Percentiles rank a stretch among this genome's conserved stretches.
Conservation (phyloP, 139 green algal genomes). For the Chlamydomonas sphaeroides region DNA sequence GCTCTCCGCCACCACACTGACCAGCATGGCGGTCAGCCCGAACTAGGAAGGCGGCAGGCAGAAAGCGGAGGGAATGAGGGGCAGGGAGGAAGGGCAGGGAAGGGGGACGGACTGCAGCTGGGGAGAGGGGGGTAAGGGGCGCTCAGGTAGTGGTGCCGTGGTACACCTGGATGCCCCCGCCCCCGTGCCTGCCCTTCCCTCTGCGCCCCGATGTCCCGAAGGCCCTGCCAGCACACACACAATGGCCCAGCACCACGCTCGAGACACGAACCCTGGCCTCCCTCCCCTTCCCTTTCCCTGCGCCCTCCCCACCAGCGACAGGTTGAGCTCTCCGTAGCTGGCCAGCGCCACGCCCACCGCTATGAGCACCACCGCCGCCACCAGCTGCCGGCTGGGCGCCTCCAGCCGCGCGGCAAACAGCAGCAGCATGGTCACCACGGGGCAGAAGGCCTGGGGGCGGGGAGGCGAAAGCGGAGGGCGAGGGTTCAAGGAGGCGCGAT, state of each 20-base stretch:
- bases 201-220: too few species aligned
- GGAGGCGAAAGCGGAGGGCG: neutral
- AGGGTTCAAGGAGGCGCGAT: neutral
- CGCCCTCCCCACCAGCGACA: neutral
- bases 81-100: too few species aligned
- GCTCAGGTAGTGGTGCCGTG: too few species aligned
- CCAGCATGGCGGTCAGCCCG: constrained; percentile 78
- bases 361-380: constrained; percentile 69
- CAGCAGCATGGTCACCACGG: constrained; percentile 84
- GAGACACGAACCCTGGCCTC: neutral
- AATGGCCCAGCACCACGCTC: neutral
- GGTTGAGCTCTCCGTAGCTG: constrained; percentile 63
- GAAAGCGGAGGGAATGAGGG: too few species aligned
- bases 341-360: constrained; percentile 73
- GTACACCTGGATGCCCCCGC: too few species aligned
- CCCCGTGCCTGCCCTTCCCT: too few species aligned
- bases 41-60: constrained; percentile 43
- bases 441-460: constrained; percentile 72
- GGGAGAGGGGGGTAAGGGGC: too few species aligned
- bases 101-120: too few species aligned
- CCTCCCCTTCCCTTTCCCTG: neutral
- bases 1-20: constrained; percentile 74
- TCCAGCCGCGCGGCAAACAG: constrained; percentile 78
- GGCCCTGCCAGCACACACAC: too few species aligned
- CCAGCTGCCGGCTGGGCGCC: constrained; percentile 60